Evolutionary conservation across 129 eudicot genomes (phyloP).

Genomic region (Pittosporum tobira): DNA sequence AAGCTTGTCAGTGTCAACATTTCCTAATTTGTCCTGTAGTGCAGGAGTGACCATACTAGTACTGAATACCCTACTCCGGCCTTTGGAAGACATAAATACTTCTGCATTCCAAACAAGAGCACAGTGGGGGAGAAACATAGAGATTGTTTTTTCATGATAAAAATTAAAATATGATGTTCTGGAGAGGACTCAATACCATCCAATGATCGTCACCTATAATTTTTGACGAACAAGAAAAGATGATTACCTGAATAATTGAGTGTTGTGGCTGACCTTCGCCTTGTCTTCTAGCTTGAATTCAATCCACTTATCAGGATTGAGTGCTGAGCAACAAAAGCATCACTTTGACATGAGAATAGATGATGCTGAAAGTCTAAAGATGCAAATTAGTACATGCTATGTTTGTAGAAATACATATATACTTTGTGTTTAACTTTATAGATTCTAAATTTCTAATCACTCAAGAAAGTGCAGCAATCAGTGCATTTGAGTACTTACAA

Average conservation of each 20-base stretch:
- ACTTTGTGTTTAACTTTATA: not conserved
- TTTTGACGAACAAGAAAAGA: constrained; percentile 9
- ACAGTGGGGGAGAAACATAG: not conserved
- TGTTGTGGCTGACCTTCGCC: constrained; percentile 90
- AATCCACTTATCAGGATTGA: constrained; percentile 81
- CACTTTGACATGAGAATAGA: constrained; percentile 1
- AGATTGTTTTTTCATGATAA: not conserved
- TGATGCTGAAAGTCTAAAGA: not conserved
- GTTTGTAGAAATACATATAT: no score
- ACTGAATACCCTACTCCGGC: no score
- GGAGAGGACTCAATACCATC: not conserved
- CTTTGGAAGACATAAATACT: not conserved
- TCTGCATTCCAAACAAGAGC: not conserved
- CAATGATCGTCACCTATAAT: constrained; percentile 1
- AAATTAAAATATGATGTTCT: not conserved
- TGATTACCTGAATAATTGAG: constrained; percentile 74
- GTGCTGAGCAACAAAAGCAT: constrained; percentile 39
- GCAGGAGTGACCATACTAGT: no score
- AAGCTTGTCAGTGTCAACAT: not conserved
- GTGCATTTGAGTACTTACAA: no score
- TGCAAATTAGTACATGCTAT: not conserved
- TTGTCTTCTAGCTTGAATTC: constrained; percentile 85
- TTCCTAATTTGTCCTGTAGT: no score
- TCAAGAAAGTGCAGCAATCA: not conserved
- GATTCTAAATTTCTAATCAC: not conserved